Evolutionary conservation across 2,329 filamentous ascomycete species (phyloP).

Genomic region (Claviceps paspali): DNA sequence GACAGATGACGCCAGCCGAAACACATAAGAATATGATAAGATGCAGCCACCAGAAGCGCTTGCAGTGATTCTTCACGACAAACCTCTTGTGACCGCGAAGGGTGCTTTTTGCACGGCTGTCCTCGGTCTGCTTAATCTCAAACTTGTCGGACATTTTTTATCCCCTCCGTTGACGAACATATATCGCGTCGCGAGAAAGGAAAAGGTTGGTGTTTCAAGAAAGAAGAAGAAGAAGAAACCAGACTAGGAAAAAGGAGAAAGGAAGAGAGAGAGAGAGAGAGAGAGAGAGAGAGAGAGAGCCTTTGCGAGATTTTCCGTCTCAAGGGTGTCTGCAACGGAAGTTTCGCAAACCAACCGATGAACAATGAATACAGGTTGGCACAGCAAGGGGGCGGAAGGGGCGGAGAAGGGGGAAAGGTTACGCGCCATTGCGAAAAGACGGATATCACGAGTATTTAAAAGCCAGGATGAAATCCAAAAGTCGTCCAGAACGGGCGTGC

Average conservation of each 20-base stretch:
- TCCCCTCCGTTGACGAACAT: too few relatives aligned
- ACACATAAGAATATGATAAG: conserved; percentile 34
- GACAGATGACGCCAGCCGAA: conserved; percentile 38
- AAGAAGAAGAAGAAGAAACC: neutral
- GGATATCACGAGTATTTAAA: conserved; percentile 7
- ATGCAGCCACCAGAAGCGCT: conserved; percentile 46
- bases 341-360: neutral
- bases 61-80: conserved; percentile 30
- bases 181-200: neutral
- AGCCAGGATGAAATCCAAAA: conserved; percentile 1
- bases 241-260: too few relatives aligned
- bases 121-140: conserved; percentile 21
- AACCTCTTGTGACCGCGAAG: conserved; percentile 20
- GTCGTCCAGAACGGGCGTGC: neutral
- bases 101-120: conserved; percentile 6
- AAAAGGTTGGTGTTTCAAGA: too few relatives aligned
- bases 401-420: neutral
- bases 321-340: too few relatives aligned
- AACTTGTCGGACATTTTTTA: conserved; percentile 24
- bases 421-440: neutral
- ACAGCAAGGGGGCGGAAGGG: neutral
- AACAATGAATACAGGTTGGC: conserved; percentile 2
- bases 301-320: too few relatives aligned
- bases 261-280: too few relatives aligned
- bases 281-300: too few relatives aligned